Evolutionary conservation across 805 yeast genomes (phyloP).

Genomic region (Pichia nakasei): DNA sequence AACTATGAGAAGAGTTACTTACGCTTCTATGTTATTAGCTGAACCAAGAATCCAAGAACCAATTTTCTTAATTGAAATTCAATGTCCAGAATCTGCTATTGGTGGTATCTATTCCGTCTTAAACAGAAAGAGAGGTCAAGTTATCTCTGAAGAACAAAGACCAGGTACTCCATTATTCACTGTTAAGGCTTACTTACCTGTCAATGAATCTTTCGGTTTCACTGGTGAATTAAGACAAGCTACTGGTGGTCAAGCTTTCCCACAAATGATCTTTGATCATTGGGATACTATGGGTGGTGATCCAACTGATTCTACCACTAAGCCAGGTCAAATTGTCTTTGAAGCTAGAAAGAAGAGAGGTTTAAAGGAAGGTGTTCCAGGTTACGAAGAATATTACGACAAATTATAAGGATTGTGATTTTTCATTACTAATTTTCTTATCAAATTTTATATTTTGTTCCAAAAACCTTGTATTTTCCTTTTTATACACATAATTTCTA

Average conservation of each 20-base stretch:
- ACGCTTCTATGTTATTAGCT: conserved; percentile 96
- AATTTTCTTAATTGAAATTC: conserved; percentile 97
- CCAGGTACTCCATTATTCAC: conserved; percentile 99
- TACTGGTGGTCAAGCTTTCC: conserved; percentile 99
- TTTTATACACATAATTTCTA: conserved; percentile 5
- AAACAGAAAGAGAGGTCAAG: conserved; percentile 99
- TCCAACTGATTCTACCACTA: conserved; percentile 76
- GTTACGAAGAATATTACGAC: conserved; percentile 98
- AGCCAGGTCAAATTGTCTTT: conserved; percentile 52
- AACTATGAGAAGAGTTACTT: conserved; percentile 99
- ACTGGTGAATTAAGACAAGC: conserved; percentile 99
- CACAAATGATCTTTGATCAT: conserved; percentile 99
- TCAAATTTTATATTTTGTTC: conserved; percentile 1
- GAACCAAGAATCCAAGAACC: conserved; percentile 99
- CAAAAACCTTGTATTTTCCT: conserved; percentile 11
- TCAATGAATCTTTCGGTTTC: conserved; percentile 99
- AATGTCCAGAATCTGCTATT: conserved; percentile 98
- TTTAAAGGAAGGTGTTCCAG: conserved; percentile 95
- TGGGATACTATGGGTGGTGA: conserved; percentile 90
- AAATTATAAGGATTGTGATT: conserved; percentile 48
- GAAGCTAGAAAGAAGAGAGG: conserved; percentile 89
- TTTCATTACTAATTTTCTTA: background rate
- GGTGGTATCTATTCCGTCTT: conserved; percentile 99
- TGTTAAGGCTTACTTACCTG: conserved; percentile 99
- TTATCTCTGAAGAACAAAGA: conserved; percentile 98